Evolutionary conservation across 2,329 filamentous ascomycete genomes (phyloP).

Genomic region (Diaporthe ampelina): DNA sequence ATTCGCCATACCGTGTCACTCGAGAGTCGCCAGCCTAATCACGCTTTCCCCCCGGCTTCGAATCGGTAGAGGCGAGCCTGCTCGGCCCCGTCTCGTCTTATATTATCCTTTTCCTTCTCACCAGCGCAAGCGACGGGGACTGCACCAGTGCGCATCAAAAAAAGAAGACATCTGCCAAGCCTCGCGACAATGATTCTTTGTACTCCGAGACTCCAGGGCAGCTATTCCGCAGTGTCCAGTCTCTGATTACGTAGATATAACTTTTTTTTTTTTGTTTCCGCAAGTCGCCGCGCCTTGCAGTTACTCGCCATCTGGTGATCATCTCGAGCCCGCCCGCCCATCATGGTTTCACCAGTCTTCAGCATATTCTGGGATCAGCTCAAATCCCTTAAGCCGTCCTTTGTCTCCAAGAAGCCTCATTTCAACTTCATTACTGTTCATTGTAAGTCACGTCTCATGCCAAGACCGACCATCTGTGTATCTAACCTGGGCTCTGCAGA

Average conservation of each 20-base stretch:
- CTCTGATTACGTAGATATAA: constrained; percentile 4
- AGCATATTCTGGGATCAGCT: constrained; percentile 57
- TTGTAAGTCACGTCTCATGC: constrained; percentile 65
- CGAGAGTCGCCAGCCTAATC: background rate
- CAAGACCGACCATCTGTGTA: background rate
- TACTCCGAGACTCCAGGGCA: constrained; percentile 24
- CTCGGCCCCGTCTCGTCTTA: background rate
- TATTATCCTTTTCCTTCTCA: constrained; percentile 24
- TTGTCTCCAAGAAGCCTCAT: constrained; percentile 72
- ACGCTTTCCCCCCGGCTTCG: background rate
- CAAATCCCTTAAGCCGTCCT: constrained; percentile 67
- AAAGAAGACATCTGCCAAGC: background rate
- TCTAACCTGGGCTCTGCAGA: constrained; percentile 61
- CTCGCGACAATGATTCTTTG: constrained; percentile 36
- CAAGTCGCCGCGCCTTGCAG: background rate
- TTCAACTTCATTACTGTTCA: constrained; percentile 88
- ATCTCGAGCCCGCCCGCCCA: constrained; percentile 21
- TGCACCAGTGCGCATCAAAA: background rate
- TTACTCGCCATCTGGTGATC: background rate
- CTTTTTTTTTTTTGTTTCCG: background rate
- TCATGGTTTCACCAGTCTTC: constrained; percentile 40
- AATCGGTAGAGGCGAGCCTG: background rate
- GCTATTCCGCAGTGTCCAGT: constrained; percentile 29
- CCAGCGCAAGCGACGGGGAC: background rate
- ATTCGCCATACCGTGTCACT: background rate